Base-by-base conservation (phyloP, 805 yeast genomes). In the Myxozyma geophila region DNA sequence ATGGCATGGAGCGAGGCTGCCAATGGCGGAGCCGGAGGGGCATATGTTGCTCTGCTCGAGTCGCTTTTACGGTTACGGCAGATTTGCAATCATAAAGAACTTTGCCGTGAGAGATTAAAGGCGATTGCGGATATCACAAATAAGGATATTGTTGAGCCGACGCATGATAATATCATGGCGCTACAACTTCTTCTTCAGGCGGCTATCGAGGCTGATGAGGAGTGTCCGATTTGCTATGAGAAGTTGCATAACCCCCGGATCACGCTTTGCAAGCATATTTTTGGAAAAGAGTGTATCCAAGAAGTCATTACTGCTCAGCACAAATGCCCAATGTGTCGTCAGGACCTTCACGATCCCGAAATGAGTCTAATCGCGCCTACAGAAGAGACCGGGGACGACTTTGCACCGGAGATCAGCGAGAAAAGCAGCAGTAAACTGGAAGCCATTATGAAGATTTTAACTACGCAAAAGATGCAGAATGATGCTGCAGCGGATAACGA, bases 31-130 rank as follows among this genome's bases (percentile, higher is more conserved):
- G 17, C 21, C 1, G 52, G 60, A 15, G 35, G 35, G 13, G 51
- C 44, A 40, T 85, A 84, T 69, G 82, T 88, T 2, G 81, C 82
- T 63, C 85, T 91, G 57, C 82, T 92, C 67, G 86, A 90, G 0
- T 76, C 92, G 68, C 80, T 92, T 56, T 77, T 92, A 52, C 81
- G 97, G 55, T 78, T 92, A 70, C 82, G 98, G 63, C 97, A 92
- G 76, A 92, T 96, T 2, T 89, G 96, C 72, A 85, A 88, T 72
- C 97, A 90, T 73, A 44, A 58, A 33, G 28, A 37, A 12, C 58
- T 64, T 7, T 60, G 65, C 47, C 63, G 61, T 3, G 53, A 48
- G 40, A 23, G 65, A 19, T 12, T 64, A 17, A 44, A 39, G 6
- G 51, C 40, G 2, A 40, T 58, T 17, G 57, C 48, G 15, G 57